These are phyloP conservation scores for Capsaspora owczarzaki DNA, from an alignment of 78 protist genomes.

Conservation along the genomic window DNA sequence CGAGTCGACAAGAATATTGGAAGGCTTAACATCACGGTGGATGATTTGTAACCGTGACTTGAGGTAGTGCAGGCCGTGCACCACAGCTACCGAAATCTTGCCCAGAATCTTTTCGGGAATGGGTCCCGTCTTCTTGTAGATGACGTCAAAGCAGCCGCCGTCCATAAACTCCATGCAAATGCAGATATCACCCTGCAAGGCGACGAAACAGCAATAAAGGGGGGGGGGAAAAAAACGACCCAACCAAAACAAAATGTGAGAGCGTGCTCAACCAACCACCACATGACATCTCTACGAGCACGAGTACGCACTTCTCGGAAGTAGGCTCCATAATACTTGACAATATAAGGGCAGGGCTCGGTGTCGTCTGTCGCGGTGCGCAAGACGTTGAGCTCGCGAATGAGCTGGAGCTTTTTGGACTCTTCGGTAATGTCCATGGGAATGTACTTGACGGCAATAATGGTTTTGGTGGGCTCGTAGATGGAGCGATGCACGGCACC, in stretches of 20 bases:
- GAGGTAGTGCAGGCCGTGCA: slow-evolving; percentile 3
- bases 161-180: slow-evolving; percentile 62
- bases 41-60: slow-evolving; percentile 13
- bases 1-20: slow-evolving; percentile 46
- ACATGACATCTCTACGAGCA: background rate
- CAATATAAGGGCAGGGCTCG: slow-evolving; percentile 1
- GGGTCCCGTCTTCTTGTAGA: slow-evolving; percentile 3
- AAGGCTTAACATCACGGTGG: slow-evolving; percentile 67
- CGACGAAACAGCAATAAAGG: background rate
- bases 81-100: background rate
- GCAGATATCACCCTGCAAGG: background rate
- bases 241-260: background rate
- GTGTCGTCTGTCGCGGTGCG: background rate
- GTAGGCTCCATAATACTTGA: background rate
- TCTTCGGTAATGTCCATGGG: background rate
- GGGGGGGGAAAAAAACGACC: background rate
- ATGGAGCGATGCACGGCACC: background rate
- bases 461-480: background rate
- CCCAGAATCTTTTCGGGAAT: background rate
- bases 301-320: background rate
- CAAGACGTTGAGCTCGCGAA: background rate
- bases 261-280: background rate
- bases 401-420: background rate
- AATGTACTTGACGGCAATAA: background rate
- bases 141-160: slow-evolving; percentile 37